Percentiles rank a stretch among this genome's conserved stretches.
These are phyloP conservation scores for Trichophyton mentagrophytes DNA, from an alignment of 2,329 filamentous ascomycete species.

Conservation along the genomic window DNA sequence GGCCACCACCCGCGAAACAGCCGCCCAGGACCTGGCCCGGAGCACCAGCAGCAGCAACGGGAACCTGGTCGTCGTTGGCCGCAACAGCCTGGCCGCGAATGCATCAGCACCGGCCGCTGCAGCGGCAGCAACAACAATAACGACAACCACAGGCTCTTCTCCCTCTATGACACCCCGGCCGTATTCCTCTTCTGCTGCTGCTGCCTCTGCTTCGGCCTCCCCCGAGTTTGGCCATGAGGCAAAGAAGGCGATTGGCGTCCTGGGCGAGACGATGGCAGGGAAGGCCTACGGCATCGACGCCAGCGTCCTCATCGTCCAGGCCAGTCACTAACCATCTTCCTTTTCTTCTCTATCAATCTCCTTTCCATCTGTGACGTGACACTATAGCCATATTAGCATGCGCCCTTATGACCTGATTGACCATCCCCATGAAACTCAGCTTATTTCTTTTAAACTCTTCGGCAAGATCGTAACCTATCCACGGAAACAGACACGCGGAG, in stretches of 20 bases:
- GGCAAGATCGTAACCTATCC: background rate
- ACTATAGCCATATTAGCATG: background rate
- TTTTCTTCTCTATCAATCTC: background rate
- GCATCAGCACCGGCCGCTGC: background rate
- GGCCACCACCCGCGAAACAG: slow-evolving; percentile 39
- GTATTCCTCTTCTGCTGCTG: no score
- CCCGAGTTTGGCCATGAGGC: slow-evolving; percentile 25
- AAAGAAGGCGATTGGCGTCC: slow-evolving; percentile 21
- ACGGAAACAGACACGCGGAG: background rate
- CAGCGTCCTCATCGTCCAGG: slow-evolving; percentile 59
- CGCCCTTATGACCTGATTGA: background rate
- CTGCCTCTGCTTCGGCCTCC: slow-evolving; percentile 17
- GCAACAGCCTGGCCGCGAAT: slow-evolving; percentile 10
- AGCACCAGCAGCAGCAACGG: slow-evolving; percentile 56
- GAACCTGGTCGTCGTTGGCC: slow-evolving; percentile 51
- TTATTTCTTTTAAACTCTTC: background rate
- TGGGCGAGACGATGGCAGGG: slow-evolving; percentile 36
- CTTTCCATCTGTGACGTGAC: background rate
- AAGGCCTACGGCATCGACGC: slow-evolving; percentile 48
- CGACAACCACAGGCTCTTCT: no score
- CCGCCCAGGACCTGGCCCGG: slow-evolving; percentile 48
- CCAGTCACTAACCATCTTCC: slow-evolving; percentile 20
- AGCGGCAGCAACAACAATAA: background rate
- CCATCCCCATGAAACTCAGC: no score
- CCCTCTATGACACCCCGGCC: no score